Evolutionary conservation across 257 asterid genomes (phyloP), one percentile per base, ranked within the genome.

Genomic region (Nicotiana tabacum): DNA sequence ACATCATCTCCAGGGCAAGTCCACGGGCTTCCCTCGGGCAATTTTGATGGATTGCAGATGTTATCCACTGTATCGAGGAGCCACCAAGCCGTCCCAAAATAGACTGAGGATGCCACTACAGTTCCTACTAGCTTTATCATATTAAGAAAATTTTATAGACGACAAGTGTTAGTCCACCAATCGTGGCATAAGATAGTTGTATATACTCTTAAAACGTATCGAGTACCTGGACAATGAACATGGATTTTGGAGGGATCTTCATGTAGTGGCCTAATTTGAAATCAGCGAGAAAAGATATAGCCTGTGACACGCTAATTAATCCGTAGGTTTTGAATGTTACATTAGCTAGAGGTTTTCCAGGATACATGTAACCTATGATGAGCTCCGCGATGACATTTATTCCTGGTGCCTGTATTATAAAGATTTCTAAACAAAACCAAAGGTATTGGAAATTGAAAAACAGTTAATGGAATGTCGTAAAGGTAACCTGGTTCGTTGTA

Each of bases 11-110:
- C 91, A 0, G 97, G 97, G 89, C 98, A 94, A 0, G 97, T 91
- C 97, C 97, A 92, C 11, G 94, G 97, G 85, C 98, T 94, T 0
- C 98, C 98, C 0, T 11, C 61, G 0, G 94, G 97, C 67, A 94
- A 57, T 3, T 79, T 82, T 1, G 90, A 35, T 2, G 86, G 81
- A 30, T 92, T 81, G 51, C 97, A 94, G 21, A 94, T 94, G 88
- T 89, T 4, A 0, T 90, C 89, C 1, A 92, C 48, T 2, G 88
- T 78, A 0, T 88, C 86, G 1, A 94, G 90, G 27, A 94, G 93
- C 97, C 97, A 94, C 98, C 97, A 91, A 1, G 92, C 92, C 15
- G 97, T 91, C 72, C 89, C 90, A 55, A 93, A 91, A 86, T 86
- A 91, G 66, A 89, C 90, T 32, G 90, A n/a, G 16, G 92, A 91